Evolutionary conservation across 1,284 basidiomycete genomes (phyloP).

Genomic region (Xerocomus amazonicus): DNA sequence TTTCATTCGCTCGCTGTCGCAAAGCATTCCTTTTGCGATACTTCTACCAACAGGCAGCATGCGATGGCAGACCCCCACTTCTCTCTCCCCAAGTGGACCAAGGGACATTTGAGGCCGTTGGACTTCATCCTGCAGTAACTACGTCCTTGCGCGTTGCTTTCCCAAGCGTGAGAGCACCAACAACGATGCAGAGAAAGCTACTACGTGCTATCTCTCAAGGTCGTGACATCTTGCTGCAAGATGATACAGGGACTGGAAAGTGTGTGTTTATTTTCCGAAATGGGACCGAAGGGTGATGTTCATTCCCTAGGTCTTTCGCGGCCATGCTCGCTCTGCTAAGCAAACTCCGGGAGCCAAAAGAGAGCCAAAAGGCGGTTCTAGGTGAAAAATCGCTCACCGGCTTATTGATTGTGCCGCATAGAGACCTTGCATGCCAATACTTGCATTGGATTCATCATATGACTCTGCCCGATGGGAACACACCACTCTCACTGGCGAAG

Average conservation of each 20-base stretch:
- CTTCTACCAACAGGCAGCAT: slow-evolving; percentile 20
- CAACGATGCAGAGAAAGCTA: slow-evolving; percentile 54
- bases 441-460: slow-evolving; percentile 64
- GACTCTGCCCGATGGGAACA: slow-evolving; percentile 32
- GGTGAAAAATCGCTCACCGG: slow-evolving; percentile 38
- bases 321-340: slow-evolving; percentile 61
- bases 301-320: slow-evolving; percentile 62
- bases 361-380: neutral
- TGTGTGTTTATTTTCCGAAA: slow-evolving; percentile 33
- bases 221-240: slow-evolving; percentile 62
- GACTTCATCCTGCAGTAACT: slow-evolving; percentile 47
- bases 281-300: slow-evolving; percentile 1
- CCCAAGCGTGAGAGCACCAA: slow-evolving; percentile 57
- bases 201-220: slow-evolving; percentile 57
- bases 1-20: slow-evolving; percentile 13
- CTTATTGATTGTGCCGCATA: slow-evolving; percentile 69
- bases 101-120: slow-evolving; percentile 46
- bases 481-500: slow-evolving; percentile 34
- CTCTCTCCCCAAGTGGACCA: slow-evolving; percentile 3
- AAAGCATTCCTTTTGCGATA: slow-evolving; percentile 15
- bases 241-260: slow-evolving; percentile 76
- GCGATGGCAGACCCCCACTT: neutral
- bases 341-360: slow-evolving; percentile 39
- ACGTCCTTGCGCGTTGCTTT: slow-evolving; percentile 54
- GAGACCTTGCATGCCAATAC: slow-evolving; percentile 68